Base-by-base conservation (phyloP, 805 yeast species). In the Saturnispora saitoi region DNA sequence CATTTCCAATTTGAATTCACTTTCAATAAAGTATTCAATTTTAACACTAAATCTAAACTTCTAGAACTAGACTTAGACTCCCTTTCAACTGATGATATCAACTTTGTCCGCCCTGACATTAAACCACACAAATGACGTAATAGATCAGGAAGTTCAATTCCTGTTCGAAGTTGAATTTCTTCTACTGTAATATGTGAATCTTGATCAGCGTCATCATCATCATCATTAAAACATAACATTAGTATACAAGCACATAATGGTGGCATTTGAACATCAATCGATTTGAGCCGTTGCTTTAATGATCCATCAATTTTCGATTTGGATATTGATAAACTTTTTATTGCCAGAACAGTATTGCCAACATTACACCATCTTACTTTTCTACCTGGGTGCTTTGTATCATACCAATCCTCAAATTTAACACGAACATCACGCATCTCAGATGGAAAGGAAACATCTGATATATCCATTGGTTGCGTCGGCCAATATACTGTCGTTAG, bases 161-260 rank as follows among this genome's bases (percentile, higher is more conserved):
- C 71, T 0, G 97, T 89, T 31, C 74, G 64, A 31, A 76, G 77
- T 34, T 65, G 67, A 24, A 93, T 84, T 56, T 86, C 84, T 12
- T 68, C 73, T 52, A 76, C 77, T 0, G 86, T 75, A 40, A 42
- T 31, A 55, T 66, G 75, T 1, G 50, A n/a, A n/a, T n/a, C n/a
- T n/a, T n/a, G n/a, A n/a, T n/a, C 44, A 40, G 28, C 3, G 5
- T 24, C 28, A 24, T 74, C 70, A 20, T 81, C 83, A 38, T 76
- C 71, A 30, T 81, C 83, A 47, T 76, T 77, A 63, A 93, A 91
- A 38, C 89, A 72, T 0, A 58, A 38, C 48, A 86, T 63, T 61
- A 91, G 75, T 24, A 93, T 79, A 0, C 86, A 67, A n/a, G 86
- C 90, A 11, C 95, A 83, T 55, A 81, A 80, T 0, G 95, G 74